Evolutionary conservation across 2,329 filamentous ascomycete genomes (phyloP).

Genomic region (Pestalotiopsis sp.): DNA sequence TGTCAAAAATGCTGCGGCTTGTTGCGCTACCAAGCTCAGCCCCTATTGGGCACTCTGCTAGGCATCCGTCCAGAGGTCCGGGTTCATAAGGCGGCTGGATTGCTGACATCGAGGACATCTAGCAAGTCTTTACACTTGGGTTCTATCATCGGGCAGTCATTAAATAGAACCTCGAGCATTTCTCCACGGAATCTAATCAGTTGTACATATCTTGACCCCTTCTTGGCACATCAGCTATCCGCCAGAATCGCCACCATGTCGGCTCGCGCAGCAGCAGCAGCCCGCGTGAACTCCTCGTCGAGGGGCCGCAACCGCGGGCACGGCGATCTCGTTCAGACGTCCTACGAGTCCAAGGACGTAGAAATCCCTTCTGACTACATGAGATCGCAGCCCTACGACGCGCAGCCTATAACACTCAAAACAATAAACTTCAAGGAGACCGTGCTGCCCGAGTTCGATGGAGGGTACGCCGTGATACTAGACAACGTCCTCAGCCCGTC

Average conservation of each 20-base stretch:
- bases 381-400: constrained; percentile 38
- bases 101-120: not conserved
- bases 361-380: constrained; percentile 49
- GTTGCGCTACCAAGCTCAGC: constrained; percentile 1
- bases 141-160: not conserved
- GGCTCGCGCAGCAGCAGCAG: not conserved
- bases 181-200: not conserved
- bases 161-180: not conserved
- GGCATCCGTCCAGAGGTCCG: not conserved
- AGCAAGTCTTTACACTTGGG: not conserved
- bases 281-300: not conserved
- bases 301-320: not conserved
- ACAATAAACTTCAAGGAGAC: constrained; percentile 56
- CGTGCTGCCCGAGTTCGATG: constrained; percentile 52
- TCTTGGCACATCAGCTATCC: not conserved
- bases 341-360: constrained; percentile 38
- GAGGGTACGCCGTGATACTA: constrained; percentile 60
- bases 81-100: not conserved
- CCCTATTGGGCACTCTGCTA: constrained; percentile 1
- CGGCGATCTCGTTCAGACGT: constrained; percentile 25
- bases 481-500: constrained; percentile 40
- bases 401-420: constrained; percentile 44
- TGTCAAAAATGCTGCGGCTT: not conserved
- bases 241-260: not conserved
- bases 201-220: not conserved